These are phyloP conservation scores for Amorphotheca resinae DNA, from an alignment of 495 filamentous ascomycete species.

Conservation along the genomic window DNA sequence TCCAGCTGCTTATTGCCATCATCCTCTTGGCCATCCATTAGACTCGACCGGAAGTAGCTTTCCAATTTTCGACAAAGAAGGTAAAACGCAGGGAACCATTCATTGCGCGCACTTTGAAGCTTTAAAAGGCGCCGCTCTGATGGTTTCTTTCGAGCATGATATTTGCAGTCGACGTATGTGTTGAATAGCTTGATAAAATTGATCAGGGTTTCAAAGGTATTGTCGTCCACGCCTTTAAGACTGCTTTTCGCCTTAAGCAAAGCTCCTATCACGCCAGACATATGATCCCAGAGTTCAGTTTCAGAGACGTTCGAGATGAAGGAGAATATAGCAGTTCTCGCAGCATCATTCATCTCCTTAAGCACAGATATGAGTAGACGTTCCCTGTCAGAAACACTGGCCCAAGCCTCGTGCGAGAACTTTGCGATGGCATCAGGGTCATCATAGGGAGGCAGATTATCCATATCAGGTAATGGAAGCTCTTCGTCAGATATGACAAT, in stretches of 20 bases:
- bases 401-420: slow-evolving; percentile 4
- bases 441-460: slow-evolving; percentile 4
- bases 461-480: neutral
- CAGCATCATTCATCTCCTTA: neutral
- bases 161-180: slow-evolving; percentile 13
- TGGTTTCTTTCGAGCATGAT: neutral
- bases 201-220: slow-evolving; percentile 4
- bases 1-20: neutral
- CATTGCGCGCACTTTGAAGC: neutral
- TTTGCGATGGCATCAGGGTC: slow-evolving; percentile 12
- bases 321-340: slow-evolving; percentile 1
- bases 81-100: neutral
- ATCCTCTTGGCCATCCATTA: neutral
- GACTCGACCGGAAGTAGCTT: neutral
- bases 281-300: slow-evolving; percentile 10
- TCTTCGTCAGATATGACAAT: slow-evolving; percentile 1
- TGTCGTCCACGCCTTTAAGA: slow-evolving; percentile 12
- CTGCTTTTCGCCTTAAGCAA: neutral
- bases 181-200: slow-evolving; percentile 10
- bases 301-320: slow-evolving; percentile 6
- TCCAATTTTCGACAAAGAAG: neutral
- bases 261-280: slow-evolving; percentile 8
- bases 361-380: slow-evolving; percentile 15
- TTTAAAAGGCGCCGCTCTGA: neutral
- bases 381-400: slow-evolving; percentile 4